phyloP scores from a whole-genome alignment of 2,329 filamentous ascomycete genomes.

The Stagonosporopsis vannaccii region DNA sequence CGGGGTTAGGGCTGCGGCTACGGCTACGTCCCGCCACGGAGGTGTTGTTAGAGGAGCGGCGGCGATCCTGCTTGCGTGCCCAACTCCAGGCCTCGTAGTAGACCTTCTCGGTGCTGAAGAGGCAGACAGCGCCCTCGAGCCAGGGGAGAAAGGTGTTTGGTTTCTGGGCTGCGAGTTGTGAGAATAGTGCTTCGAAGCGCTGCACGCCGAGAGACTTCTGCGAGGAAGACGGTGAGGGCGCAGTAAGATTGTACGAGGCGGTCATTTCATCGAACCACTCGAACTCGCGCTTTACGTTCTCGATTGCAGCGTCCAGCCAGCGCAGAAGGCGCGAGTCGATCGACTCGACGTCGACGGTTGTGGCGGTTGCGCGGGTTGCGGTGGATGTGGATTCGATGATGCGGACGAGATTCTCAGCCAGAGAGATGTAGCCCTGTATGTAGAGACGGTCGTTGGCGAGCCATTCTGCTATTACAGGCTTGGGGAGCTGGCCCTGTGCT shows the following conservation, averaged over 20 bases:
- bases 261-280: conserved; percentile 43
- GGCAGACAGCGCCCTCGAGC: conserved; percentile 43
- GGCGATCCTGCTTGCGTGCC: conserved; percentile 36
- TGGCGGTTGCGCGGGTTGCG: conserved; percentile 24
- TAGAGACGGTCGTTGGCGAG: conserved; percentile 46
- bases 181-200: conserved; percentile 41
- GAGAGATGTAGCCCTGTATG: conserved; percentile 41
- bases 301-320: conserved; percentile 42
- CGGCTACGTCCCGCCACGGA: background rate
- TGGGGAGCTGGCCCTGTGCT: conserved; percentile 41
- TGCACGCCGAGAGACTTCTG: conserved; percentile 38
- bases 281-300: conserved; percentile 44
- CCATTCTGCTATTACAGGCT: conserved; percentile 42
- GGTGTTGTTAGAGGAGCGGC: conserved; percentile 10
- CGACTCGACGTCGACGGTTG: conserved; percentile 19
- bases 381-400: conserved; percentile 23
- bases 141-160: conserved; percentile 36
- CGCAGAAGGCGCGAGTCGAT: conserved; percentile 35
- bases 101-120: conserved; percentile 46
- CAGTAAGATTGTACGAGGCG: conserved; percentile 27
- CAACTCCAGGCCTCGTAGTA: conserved; percentile 47
- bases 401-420: conserved; percentile 34
- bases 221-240: background rate
- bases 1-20: background rate
- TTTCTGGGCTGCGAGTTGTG: conserved; percentile 8